Conservation (phyloP, 257 asterid genomes). For the Ocimum tenuiflorum region DNA sequence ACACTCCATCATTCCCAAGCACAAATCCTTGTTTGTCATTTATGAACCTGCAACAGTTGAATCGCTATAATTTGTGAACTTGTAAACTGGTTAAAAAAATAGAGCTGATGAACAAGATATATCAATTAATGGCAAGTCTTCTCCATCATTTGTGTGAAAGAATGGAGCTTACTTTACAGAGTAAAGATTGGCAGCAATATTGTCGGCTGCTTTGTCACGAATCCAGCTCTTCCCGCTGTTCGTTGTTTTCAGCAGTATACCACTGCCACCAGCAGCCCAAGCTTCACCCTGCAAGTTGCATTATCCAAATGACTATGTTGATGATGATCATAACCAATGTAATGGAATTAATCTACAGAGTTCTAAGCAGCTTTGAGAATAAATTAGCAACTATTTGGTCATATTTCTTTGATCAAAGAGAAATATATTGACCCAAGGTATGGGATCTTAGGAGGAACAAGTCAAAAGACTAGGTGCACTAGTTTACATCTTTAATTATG, state of each 20-base stretch:
- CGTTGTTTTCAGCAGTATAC: constrained; percentile 72
- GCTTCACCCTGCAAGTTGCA: constrained; percentile 62
- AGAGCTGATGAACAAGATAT: no score
- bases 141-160: not conserved
- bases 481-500: no score
- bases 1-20: constrained; percentile 88
- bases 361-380: no score
- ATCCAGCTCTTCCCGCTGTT: constrained; percentile 87
- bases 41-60: constrained; percentile 56
- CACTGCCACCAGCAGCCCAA: constrained; percentile 99
- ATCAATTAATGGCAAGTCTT: no score
- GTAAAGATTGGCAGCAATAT: constrained; percentile 95
- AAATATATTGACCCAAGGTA: no score
- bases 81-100: no score
- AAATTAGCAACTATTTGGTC: no score
- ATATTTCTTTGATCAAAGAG: no score
- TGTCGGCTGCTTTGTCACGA: constrained; percentile 93
- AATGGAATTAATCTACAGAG: not conserved
- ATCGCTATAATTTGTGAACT: not conserved
- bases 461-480: no score
- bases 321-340: no score
- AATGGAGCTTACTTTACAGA: constrained; percentile 71
- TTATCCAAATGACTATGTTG: no score
- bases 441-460: no score
- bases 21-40: constrained; percentile 84